Evolutionary conservation across 2,329 filamentous ascomycete species (phyloP), one percentile per base, ranked within the genome.

Genomic region (Arthrobotrys entomopaga): DNA sequence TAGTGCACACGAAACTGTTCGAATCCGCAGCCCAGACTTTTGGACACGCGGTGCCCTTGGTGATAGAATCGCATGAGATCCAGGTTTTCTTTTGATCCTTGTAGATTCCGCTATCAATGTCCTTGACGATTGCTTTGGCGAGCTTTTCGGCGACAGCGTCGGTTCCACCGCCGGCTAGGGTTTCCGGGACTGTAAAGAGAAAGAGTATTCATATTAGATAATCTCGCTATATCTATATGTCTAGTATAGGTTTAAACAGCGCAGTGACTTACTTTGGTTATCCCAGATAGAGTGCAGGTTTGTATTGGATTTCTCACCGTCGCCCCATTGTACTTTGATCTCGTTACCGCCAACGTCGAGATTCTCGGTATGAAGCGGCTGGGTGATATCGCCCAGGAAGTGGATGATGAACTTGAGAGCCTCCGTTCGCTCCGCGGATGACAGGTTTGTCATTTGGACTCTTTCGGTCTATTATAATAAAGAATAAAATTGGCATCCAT

Each of bases 231-330:
- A 46, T 7, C 16, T 40, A 54, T 54, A 52, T 42, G 13, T 58
- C 81, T 50, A 82, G 10, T 2, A 46, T 16, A 3, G 13, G 16
- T 1, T 8, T 8, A 8, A 50, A 19, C 1, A 19, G 22, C 10
- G 90, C 20, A 89, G 86, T 82, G 93, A 83, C 69, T 6, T 67
- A 74, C 63, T 61, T 4, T 67, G 87, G 63, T 85, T 87, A 79
- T 92, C 90, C 90, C 90, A 92, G 19, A 91, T 87, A 72, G 89
- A 85, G 79, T 92, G 90, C 57, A 92, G 83, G 79, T 92, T 92
- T 65, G 86, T 84, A 34, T 82, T 80, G 24, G 81, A 84, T 6
- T 34, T 34, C 84, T 11, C 52, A 13, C 26, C 48, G 16, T 48
- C 53, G 20, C 87, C 83, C 81, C 88, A 92, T 11, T 81, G 82